Base-by-base conservation (phyloP, 345 rosid genomes). In the Triadica sebifera region DNA sequence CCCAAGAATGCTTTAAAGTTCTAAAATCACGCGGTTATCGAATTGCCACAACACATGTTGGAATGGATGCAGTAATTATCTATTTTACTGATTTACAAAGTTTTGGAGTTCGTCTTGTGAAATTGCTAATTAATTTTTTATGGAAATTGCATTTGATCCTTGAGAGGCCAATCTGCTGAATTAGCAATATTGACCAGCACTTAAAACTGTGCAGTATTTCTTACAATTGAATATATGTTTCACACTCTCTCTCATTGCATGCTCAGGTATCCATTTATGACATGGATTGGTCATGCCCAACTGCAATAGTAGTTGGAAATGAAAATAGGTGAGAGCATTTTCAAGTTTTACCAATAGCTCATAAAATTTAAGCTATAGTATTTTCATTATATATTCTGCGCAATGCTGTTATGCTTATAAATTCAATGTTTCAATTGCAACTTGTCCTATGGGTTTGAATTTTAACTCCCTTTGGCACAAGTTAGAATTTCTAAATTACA, bases 271-370 rank as follows among this genome's bases (percentile, higher is more conserved):
- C 97, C 13, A 67, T 92, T 81, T 86, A 92, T 78, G 95, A 94
- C 77, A 92, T 94, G 98, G 94, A 94, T 72, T 94, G 97, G 98
- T 91, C 97, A 43, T 75, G 77, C 70, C 97, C 97, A 15, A 94
- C 95, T 37, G 98, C 98, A 69, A 92, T 94, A 79, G 97, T 92
- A 25, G 97, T 92, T 65, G 98, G 98, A 62, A 94, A 94, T 75
- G 98, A 94, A 81, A 87, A 83, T 52, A 87, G 91, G 95, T 91
- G 79, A 73, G 37, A 73, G 37, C 37, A 16, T 12, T 66, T 43
- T 37, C 22, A 57, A 12, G 43, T 29, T 58, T 47, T 7, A 34
- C 15, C 17, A 5, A 25, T n/a, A 51, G 24, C 46, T 47, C 13
- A 51, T 20, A 51, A 20, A 70, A 41, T 17, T 16, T 22, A 71